A percentile compares a stretch with the other conserved stretches of the same genome.
Conservation (phyloP, 2,329 filamentous ascomycete species). For the Seiridium cupressi region DNA sequence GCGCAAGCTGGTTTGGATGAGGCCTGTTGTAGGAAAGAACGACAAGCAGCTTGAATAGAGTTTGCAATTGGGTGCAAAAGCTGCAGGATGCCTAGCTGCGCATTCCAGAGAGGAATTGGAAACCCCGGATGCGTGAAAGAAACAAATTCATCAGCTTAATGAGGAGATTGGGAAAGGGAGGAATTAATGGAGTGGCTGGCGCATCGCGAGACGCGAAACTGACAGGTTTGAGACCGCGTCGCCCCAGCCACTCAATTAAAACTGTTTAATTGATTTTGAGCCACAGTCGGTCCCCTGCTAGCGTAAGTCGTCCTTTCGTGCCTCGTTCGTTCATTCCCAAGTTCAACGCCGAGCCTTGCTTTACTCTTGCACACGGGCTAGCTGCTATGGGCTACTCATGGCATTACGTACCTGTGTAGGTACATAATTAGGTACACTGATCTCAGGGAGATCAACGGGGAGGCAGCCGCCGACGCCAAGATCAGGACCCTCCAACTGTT, state of each 20-base stretch:
- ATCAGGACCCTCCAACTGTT: background rate
- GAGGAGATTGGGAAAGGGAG: constrained; percentile 1
- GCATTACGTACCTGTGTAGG: too few relatives aligned
- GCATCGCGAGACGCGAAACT: constrained; percentile 5
- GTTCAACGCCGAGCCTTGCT: too few relatives aligned
- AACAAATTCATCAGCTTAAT: background rate
- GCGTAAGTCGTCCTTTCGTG: background rate
- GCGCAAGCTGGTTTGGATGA: background rate
- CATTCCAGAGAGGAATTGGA: constrained; percentile 1
- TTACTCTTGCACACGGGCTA: too few relatives aligned
- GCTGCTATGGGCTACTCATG: too few relatives aligned
- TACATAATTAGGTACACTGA: too few relatives aligned
- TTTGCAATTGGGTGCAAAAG: background rate
- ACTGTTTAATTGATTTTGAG: constrained; percentile 8
- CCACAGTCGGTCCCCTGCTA: background rate
- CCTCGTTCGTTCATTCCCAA: too few relatives aligned
- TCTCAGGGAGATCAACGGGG: too few relatives aligned
- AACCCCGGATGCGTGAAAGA: background rate
- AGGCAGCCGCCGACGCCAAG: too few relatives aligned
- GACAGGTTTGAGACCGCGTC: background rate
- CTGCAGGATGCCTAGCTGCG: background rate
- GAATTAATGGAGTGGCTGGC: constrained; percentile 5
- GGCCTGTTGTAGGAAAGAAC: background rate
- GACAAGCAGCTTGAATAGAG: background rate
- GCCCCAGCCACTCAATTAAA: background rate